Base-by-base conservation (phyloP, 1,284 basidiomycete genomes). In the Gymnopus androsaceus region DNA sequence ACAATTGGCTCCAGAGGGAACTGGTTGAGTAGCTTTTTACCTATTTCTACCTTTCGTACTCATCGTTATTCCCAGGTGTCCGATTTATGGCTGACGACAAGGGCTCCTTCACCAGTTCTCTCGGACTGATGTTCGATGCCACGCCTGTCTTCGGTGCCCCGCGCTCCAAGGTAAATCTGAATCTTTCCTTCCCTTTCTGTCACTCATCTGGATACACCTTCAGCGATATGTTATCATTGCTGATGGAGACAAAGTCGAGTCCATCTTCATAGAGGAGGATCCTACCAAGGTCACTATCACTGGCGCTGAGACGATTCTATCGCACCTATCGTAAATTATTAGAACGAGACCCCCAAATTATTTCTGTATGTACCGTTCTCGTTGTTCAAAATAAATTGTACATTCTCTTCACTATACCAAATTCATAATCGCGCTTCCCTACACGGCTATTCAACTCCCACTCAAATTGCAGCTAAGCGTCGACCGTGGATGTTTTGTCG, bases 51-150 rank as follows among this genome's bases (percentile, higher is more conserved):
- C 41, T 14, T 25, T 25, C 28, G 25, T 2, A 33, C 30, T 42
- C 27, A 25, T 44, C 31, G 27, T 25, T 54, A 15, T 57, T 44
- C 51, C 23, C 56, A 84, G 84, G 71, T 1, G 73, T 87, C 17
- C 81, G 74, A 45, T 88, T 87, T 70, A 80, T 88, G 61, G 83
- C 85, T 17, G 89, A 92, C 64, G 87, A 91, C 67, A 73, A 76
- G 52, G 86, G 77, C 37, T 69, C 78, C 3, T 84, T 89, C 65
- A 73, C 79, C 30, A 72, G 78, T 12, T 73, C 79, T 2, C 69
- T 88, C 37, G 88, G 88, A 6, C 74, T 90, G 56, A 66, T 84
- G 52, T 83, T 88, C 60, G 87, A 90, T 63, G 87, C 84, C 2
- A 75, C 80, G 6, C 69, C 72, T 2, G 64, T 83, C 27, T 79